These are phyloP conservation scores for Lepidium aucheri DNA, from an alignment of 345 rosid species.

Conservation along the genomic window DNA sequence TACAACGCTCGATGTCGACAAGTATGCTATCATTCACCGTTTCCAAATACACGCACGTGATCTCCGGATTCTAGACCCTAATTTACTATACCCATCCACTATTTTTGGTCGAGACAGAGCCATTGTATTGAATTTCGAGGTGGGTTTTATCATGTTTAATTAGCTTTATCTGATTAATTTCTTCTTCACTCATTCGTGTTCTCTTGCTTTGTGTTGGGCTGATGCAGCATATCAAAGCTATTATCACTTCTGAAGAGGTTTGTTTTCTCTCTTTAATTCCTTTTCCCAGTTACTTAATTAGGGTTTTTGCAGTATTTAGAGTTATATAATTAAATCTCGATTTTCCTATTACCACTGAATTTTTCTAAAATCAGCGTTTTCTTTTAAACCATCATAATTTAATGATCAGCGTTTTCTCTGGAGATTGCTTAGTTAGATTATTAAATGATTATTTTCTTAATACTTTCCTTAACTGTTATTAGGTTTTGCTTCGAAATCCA, in stretches of 20 bases:
- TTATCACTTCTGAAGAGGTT: slow-evolving; percentile 87
- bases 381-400: too few relatives aligned
- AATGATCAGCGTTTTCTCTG: too few relatives aligned
- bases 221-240: slow-evolving; percentile 87
- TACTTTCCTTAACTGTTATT: background rate
- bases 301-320: too few relatives aligned
- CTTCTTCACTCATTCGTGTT: background rate
- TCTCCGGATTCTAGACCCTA: slow-evolving; percentile 84
- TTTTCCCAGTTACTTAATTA: too few relatives aligned
- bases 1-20: slow-evolving; percentile 70
- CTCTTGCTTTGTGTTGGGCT: background rate
- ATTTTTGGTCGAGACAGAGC: slow-evolving; percentile 90
- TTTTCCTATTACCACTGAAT: too few relatives aligned
- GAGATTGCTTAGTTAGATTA: too few relatives aligned
- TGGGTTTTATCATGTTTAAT: background rate
- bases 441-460: too few relatives aligned
- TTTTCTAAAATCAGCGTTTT: too few relatives aligned
- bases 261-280: too few relatives aligned
- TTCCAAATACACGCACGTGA: slow-evolving; percentile 96
- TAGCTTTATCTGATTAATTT: background rate
- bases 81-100: slow-evolving; percentile 77
- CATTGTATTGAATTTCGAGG: slow-evolving; percentile 92
- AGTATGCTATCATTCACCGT: slow-evolving; percentile 83
- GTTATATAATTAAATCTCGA: too few relatives aligned
- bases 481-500: slow-evolving; percentile 88